Base-by-base conservation (phyloP, 1,284 basidiomycete species). In the Boletellus deceptivus region DNA sequence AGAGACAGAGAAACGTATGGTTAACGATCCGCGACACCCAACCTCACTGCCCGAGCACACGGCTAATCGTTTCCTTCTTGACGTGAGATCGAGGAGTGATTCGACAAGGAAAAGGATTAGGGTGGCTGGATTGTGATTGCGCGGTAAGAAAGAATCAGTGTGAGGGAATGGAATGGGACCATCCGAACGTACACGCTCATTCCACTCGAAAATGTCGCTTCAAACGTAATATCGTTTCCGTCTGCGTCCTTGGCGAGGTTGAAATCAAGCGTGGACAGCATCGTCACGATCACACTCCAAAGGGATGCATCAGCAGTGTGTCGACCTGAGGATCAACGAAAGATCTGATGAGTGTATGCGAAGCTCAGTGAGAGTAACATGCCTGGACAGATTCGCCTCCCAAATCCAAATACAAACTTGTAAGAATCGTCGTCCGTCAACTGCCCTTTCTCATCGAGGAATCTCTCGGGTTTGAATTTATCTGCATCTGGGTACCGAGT, bases 351-450 rank as follows among this genome's bases (percentile, higher is more conserved):
- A 11, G 11, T 11, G 9, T 10, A n/a, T 16, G 29, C 11, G 9
- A n/a, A 8, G 6, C 8, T 14, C 13, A 11, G 22, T 8, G 9
- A 5, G 34, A 9, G 18, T 14, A 8, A 9, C 43, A 25, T 22
- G 50, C 49, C 43, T 54, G 44, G 14, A 29, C 59, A 59, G 17
- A 38, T 41, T 22, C 60, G 52, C 3, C 55, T 53, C 16, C 60
- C 60, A 24, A 62, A 62, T 24, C 55, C 60, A 46, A 64, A 62
- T n/a, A 45, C 17, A 8, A 48, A 57, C 1, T 53, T 36, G 8
- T 31, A 5, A 3, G 57, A 54, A 22, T 52, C 43, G 9, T 62
- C 53, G 29, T 29, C 29, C 11, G 11, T 29, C 29, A 29, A 29
- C 29, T 10, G 20, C 1, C 58, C 60, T 18, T 60, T 20, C 7